phyloP scores from a whole-genome alignment of 495 filamentous ascomycete species.

The Penicillium lividum region DNA sequence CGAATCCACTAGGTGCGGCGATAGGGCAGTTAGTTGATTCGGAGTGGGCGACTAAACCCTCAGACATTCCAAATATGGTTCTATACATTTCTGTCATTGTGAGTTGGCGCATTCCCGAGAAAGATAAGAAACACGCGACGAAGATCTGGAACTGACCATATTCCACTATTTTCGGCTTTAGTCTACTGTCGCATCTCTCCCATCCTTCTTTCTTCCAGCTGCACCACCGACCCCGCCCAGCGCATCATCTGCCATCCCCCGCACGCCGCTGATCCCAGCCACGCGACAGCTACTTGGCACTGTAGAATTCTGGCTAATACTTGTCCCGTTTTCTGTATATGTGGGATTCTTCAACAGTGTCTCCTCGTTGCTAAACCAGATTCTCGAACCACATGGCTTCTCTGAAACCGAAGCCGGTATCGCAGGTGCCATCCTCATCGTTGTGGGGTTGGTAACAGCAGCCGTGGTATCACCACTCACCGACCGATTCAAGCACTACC shows the following conservation, averaged over 20 bases:
- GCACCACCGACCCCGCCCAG: constrained; percentile 73
- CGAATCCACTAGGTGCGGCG: constrained; percentile 87
- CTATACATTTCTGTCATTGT: constrained; percentile 86
- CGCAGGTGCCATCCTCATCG: constrained; percentile 84
- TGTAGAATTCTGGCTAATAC: constrained; percentile 73
- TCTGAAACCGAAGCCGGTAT: constrained; percentile 82
- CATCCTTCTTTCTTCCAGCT: constrained; percentile 83
- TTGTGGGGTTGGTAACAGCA: constrained; percentile 76
- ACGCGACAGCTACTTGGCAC: constrained; percentile 50
- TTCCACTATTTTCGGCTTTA: constrained; percentile 26
- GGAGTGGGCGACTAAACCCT: constrained; percentile 61
- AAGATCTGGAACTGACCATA: constrained; percentile 7
- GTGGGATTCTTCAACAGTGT: constrained; percentile 92
- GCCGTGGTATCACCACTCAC: constrained; percentile 79
- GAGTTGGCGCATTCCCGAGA: constrained; percentile 27
- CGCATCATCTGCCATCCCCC: constrained; percentile 49
- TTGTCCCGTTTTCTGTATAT: constrained; percentile 77
- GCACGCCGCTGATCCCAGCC: constrained; percentile 52
- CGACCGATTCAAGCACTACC: constrained; percentile 79
- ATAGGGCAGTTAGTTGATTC: constrained; percentile 85
- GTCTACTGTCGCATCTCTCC: constrained; percentile 71
- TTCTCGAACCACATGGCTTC: constrained; percentile 81
- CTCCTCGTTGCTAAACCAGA: constrained; percentile 86
- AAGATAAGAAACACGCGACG: neutral
- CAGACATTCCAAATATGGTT: constrained; percentile 77